These are phyloP conservation scores for Annulohypoxylon stygium DNA, from an alignment of 495 filamentous ascomycete species.

Conservation along the genomic window DNA sequence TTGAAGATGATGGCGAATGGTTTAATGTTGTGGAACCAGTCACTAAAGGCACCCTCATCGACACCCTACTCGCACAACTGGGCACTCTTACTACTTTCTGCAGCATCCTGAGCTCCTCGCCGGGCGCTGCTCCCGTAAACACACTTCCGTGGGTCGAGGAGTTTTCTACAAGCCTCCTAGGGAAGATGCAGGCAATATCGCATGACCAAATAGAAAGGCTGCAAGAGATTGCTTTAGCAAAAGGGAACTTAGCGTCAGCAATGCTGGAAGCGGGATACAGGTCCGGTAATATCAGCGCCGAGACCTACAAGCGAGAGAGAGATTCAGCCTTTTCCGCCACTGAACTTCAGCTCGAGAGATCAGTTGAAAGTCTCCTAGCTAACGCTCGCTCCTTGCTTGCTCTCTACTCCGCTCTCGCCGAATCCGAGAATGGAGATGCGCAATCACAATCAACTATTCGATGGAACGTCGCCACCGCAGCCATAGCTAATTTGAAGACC, in stretches of 20 bases:
- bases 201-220: conserved; percentile 58
- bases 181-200: conserved; percentile 62
- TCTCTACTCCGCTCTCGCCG: conserved; percentile 59
- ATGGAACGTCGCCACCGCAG: conserved; percentile 67
- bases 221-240: conserved; percentile 67
- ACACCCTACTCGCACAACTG: conserved; percentile 73
- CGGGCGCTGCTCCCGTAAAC: conserved; percentile 40
- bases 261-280: conserved; percentile 68
- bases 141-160: conserved; percentile 68
- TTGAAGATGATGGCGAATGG: conserved; percentile 67
- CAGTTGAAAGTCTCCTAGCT: conserved; percentile 63
- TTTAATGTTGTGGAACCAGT: conserved; percentile 73
- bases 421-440: conserved; percentile 39
- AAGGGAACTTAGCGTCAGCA: conserved; percentile 64
- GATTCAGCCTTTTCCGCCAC: conserved; percentile 56
- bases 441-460: conserved; percentile 49
- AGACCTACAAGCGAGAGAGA: conserved; percentile 66
- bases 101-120: conserved; percentile 62
- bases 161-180: conserved; percentile 61
- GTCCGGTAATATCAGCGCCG: conserved; percentile 59
- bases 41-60: conserved; percentile 67
- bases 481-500: conserved; percentile 66
- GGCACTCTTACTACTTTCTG: conserved; percentile 62
- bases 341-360: conserved; percentile 56
- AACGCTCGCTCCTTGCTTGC: conserved; percentile 70